Evolutionary conservation across 2,329 filamentous ascomycete genomes (phyloP).

Genomic region (Helminthosporium solani): DNA sequence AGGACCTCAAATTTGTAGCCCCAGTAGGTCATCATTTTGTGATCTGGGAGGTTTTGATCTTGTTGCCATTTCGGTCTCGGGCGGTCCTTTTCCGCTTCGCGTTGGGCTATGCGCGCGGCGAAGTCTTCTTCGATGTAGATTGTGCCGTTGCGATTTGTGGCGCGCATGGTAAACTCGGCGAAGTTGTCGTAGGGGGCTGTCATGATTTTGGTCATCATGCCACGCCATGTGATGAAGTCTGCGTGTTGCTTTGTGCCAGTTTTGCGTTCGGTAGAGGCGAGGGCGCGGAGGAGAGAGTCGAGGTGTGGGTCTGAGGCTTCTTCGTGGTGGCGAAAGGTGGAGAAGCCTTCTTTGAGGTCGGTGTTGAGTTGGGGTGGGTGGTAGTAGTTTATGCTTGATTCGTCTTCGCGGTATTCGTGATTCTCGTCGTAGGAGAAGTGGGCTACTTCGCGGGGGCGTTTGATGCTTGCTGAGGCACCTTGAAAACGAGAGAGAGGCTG

Average conservation of each 20-base stretch:
- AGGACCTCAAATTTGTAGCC: conserved; percentile 97
- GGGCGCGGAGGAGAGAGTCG: conserved; percentile 75
- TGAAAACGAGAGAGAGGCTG: conserved; percentile 37
- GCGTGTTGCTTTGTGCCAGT: conserved; percentile 68
- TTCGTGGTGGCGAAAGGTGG: conserved; percentile 79
- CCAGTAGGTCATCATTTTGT: conserved; percentile 90
- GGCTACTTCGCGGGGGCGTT: conserved; percentile 71
- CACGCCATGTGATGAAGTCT: conserved; percentile 88
- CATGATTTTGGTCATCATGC: conserved; percentile 99
- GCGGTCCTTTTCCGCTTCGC: conserved; percentile 46
- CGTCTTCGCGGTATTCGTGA: conserved; percentile 73
- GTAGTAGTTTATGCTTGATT: conserved; percentile 83
- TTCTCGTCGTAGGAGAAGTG: conserved; percentile 91
- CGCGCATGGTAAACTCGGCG: conserved; percentile 92
- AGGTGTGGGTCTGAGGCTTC: conserved; percentile 84
- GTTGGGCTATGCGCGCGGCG: conserved; percentile 65
- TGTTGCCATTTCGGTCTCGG: conserved; percentile 25
- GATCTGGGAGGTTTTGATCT: conserved; percentile 59
- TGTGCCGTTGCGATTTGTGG: conserved; percentile 80
- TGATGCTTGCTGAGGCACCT: conserved; percentile 36
- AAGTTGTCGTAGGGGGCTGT: conserved; percentile 76
- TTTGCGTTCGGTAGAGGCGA: conserved; percentile 71
- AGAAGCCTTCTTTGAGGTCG: conserved; percentile 78
- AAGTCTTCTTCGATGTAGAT: conserved; percentile 89
- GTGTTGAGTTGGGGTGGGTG: conserved; percentile 71